Percentiles rank a stretch among this genome's conserved stretches.
Evolutionary conservation across 805 yeast genomes (phyloP).

Genomic region (Saturnispora kantuleensis): DNA sequence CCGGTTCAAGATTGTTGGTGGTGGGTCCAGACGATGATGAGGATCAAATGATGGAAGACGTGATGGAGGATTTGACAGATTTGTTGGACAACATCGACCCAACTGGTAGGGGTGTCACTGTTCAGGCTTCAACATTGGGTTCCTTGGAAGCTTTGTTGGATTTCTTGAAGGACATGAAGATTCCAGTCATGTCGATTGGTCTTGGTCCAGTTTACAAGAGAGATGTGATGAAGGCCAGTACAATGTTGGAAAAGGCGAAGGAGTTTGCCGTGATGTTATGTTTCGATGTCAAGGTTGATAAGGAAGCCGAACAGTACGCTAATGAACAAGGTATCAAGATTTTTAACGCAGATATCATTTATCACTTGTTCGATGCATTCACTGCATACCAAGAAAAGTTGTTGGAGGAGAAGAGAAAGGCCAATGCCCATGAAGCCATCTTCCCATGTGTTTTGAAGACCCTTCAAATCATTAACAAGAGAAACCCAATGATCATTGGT

Average conservation of each 20-base stretch:
- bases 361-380: conserved; percentile 92
- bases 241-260: conserved; percentile 95
- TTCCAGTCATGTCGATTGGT: conserved; percentile 97
- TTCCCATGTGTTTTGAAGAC: conserved; percentile 95
- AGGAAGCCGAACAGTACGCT: conserved; percentile 98
- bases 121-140: conserved; percentile 97
- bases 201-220: conserved; percentile 97
- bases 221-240: conserved; percentile 94
- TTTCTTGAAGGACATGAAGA: conserved; percentile 96
- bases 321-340: conserved; percentile 84
- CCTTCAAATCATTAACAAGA: conserved; percentile 91
- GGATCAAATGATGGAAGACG: conserved; percentile 95
- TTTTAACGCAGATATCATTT: conserved; percentile 93
- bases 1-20: conserved; percentile 92
- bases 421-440: conserved; percentile 77
- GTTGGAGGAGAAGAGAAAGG: conserved; percentile 83
- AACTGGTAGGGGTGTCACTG: conserved; percentile 94
- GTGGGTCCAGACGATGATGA: conserved; percentile 97
- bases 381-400: conserved; percentile 84
- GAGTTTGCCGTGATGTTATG: conserved; percentile 97
- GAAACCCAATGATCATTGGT: conserved; percentile 99
- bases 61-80: conserved; percentile 96
- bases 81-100: conserved; percentile 90
- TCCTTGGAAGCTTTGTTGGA: conserved; percentile 94
- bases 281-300: conserved; percentile 94